Evolutionary conservation across 805 yeast species (phyloP).

Genomic region (Candida glaebosa): DNA sequence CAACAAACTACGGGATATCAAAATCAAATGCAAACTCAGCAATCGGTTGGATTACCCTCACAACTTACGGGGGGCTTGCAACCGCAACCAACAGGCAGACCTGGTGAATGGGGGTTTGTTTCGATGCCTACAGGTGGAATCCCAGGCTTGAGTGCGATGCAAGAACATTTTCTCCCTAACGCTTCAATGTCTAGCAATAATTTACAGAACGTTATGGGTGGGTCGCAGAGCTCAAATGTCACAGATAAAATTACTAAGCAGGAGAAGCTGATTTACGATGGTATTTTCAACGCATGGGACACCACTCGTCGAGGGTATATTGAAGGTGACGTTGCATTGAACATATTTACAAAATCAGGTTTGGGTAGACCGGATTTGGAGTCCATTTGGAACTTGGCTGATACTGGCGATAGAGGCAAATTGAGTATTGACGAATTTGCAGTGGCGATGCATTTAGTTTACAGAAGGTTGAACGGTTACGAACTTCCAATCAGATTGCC

Average conservation of each 20-base stretch:
- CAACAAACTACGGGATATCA: conserved; percentile 31
- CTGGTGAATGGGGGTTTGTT: conserved; percentile 80
- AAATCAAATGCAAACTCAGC: conserved; percentile 16
- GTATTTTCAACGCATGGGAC: conserved; percentile 88
- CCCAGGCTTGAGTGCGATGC: conserved; percentile 67
- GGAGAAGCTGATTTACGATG: conserved; percentile 82
- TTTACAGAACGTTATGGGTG: conserved; percentile 43
- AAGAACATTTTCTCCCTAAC: conserved; percentile 62
- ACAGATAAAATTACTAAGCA: conserved; percentile 84
- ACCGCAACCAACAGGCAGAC: conserved; percentile 60
- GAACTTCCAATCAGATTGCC: conserved; percentile 83
- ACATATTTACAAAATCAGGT: conserved; percentile 88
- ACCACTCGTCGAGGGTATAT: conserved; percentile 60
- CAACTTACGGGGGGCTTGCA: conserved; percentile 44
- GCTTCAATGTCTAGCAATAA: conserved; percentile 34
- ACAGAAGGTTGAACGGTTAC: conserved; percentile 83
- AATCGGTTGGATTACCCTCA: conserved; percentile 34
- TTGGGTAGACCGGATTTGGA: conserved; percentile 82
- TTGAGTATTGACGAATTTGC: conserved; percentile 89
- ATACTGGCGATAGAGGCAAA: conserved; percentile 76
- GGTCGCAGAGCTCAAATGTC: conserved; percentile 49
- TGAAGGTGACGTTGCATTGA: conserved; percentile 78
- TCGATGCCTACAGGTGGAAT: conserved; percentile 66
- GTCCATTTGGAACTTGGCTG: conserved; percentile 86
- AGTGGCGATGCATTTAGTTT: conserved; percentile 95